Evolutionary conservation across 1,139 yeast species (phyloP).

Genomic region (Kodamaea fungicola): DNA sequence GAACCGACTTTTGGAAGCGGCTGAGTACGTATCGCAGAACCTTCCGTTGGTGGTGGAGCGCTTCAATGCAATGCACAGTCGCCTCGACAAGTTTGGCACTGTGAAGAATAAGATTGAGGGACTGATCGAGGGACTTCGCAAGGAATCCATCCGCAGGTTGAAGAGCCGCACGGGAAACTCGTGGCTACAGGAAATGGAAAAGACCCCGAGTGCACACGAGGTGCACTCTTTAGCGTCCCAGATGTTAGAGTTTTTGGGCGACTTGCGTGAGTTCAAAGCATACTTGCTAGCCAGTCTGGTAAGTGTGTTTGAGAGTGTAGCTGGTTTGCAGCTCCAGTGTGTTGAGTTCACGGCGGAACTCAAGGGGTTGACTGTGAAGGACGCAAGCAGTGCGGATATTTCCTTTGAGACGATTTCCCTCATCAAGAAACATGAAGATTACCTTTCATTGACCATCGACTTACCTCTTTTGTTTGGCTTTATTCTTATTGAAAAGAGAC

Average conservation of each 20-base stretch:
- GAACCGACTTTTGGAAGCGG: conserved; percentile 21
- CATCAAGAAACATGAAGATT: conserved; percentile 42
- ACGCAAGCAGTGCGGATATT: conserved; percentile 6
- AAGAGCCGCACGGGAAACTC: conserved; percentile 10
- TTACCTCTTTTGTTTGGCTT: conserved; percentile 81
- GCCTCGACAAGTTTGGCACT: conserved; percentile 22
- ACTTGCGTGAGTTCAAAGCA: conserved; percentile 23
- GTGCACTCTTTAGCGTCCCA: not conserved
- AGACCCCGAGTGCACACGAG: not conserved
- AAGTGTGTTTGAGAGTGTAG: conserved; percentile 29
- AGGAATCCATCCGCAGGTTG: conserved; percentile 32
- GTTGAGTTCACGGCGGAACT: conserved; percentile 33
- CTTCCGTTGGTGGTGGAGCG: conserved; percentile 31
- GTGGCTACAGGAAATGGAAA: conserved; percentile 1
- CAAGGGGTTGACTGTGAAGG: conserved; percentile 13
- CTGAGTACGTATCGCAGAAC: conserved; percentile 21
- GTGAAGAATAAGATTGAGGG: conserved; percentile 30
- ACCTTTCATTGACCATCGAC: conserved; percentile 59
- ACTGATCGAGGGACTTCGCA: conserved; percentile 30
- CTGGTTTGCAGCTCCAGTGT: conserved; percentile 38
- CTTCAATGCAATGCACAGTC: conserved; percentile 40
- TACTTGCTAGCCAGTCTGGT: conserved; percentile 24
- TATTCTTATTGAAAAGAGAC: conserved; percentile 62
- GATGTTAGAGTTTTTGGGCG: conserved; percentile 12
- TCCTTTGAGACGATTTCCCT: conserved; percentile 23